Evolutionary conservation across 192 early-diverging fungal species (phyloP), one percentile per base, ranked within the genome.

Genomic region (Gaertneriomyces semiglobifer): DNA sequence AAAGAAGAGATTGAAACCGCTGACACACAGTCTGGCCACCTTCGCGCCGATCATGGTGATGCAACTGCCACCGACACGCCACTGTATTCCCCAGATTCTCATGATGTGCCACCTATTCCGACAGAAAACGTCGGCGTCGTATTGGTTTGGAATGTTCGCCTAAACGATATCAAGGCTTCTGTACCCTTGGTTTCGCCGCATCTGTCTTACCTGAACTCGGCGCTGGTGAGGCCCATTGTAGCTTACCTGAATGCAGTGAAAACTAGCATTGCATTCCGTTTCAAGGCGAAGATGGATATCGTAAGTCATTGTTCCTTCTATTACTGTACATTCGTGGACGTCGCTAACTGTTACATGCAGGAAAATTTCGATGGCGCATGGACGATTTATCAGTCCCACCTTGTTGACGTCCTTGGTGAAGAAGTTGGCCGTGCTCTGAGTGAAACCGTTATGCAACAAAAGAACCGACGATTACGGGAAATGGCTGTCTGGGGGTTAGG

Each of bases 241-340:
- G 96, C 86, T 11, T 98, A 90, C 65, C 90, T 98, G 85, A 97
- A 97, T 71, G 85, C 90, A 4, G 90, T 94, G 66, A 85, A 89
- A n/a, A 93, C 89, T 16, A 83, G 88, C 44, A 89, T 93, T 25
- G 86, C 91, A 3, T 85, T 98, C 71, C 84, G 86, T 38, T 91
- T 90, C 72, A 86, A 86, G 43, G 82, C 92, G 11, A 86, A 86
- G 44, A 82, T 93, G 76, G 82, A 88, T 54, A 53, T 89, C 39
- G 90, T 89, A 76, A 71, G 79, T 56, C 14, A 11, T 19, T 56
- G 1, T 19, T 25, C 25, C 25, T 33, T 33, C 25, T 33, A 33
- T 33, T 33, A 33, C 25, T 33, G 2, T 33, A 1, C 25, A 33
- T 33, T 1, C 2, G 10, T 19, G 25, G 25, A 11, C 59, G 41